phyloP scores from a whole-genome alignment of 176 grass and related monocot genomes.

The Carex kokanica region DNA sequence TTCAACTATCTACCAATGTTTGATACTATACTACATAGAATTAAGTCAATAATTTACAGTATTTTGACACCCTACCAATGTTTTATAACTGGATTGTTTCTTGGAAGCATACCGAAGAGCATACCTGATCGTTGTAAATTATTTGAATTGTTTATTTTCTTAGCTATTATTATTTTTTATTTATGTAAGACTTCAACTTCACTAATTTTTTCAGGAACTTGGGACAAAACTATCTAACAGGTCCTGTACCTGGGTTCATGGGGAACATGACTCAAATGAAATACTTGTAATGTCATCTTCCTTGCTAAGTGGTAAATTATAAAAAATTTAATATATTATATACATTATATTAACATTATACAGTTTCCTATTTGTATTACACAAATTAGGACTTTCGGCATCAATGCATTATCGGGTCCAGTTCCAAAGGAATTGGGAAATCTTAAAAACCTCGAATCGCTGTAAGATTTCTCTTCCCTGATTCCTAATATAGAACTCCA shows the following conservation, averaged over 20 bases:
- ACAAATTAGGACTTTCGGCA: constrained; percentile 44
- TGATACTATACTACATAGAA: neutral
- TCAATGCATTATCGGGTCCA: constrained; percentile 80
- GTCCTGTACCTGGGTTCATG: constrained; percentile 54
- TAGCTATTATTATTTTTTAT: neutral
- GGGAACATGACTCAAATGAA: constrained; percentile 55
- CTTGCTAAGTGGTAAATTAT: neutral
- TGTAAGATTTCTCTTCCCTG: constrained; percentile 44
- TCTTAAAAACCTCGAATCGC: constrained; percentile 34
- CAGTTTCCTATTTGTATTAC: constrained; percentile 8
- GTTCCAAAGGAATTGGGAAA: constrained; percentile 79
- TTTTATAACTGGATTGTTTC: neutral
- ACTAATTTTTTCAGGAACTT: constrained; percentile 48
- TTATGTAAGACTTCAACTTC: neutral
- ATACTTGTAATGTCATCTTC: constrained; percentile 46
- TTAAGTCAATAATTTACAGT: neutral
- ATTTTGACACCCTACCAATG: neutral
- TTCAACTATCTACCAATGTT: neutral
- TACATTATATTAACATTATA: neutral
- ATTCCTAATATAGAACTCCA: neutral
- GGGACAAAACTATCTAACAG: constrained; percentile 53
- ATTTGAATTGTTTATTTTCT: neutral
- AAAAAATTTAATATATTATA: neutral
- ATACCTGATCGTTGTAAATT: neutral
- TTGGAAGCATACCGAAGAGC: neutral